A percentile compares a stretch with the other conserved stretches of the same genome.
Evolutionary conservation across 768 basidiomycete species (phyloP).

Genomic region (Lanmaoa pseudosensibilis): DNA sequence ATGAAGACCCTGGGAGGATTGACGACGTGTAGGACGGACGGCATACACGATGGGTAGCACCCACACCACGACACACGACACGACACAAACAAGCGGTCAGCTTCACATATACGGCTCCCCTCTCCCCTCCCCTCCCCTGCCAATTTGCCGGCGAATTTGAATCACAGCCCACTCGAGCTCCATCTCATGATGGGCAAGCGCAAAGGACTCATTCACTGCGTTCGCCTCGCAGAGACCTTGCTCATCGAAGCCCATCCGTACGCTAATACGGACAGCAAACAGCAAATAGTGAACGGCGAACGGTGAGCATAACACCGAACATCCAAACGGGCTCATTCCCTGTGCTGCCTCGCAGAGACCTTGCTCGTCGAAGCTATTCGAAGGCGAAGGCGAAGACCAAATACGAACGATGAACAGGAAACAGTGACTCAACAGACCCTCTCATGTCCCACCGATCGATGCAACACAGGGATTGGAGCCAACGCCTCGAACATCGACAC

Average conservation of each 20-base stretch:
- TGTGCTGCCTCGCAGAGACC: constrained; percentile 22
- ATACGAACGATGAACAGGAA: constrained; percentile 14
- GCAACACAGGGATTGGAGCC: constrained; percentile 1
- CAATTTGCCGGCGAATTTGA: constrained; percentile 4
- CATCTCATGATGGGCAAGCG: not conserved
- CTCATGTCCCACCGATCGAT: constrained; percentile 20
- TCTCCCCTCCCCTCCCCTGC: not conserved
- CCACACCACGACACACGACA: constrained; percentile 9
- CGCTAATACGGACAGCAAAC: not conserved
- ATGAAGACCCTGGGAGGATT: constrained; percentile 48
- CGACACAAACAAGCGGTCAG: constrained; percentile 9
- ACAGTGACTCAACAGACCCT: constrained; percentile 3
- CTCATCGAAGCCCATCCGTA: not conserved
- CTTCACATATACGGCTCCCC: constrained; percentile 1
- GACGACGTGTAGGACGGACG: constrained; percentile 7
- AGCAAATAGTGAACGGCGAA: not conserved
- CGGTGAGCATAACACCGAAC: constrained; percentile 15
- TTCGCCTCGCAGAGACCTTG: constrained; percentile 23
- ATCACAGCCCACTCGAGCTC: not conserved
- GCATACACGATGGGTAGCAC: constrained; percentile 18
- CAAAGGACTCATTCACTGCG: constrained; percentile 10
- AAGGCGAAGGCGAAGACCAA: not conserved
- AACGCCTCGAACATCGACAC: not conserved
- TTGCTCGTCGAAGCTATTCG: constrained; percentile 14
- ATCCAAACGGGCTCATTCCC: constrained; percentile 1